Base-by-base conservation (phyloP, 1,139 yeast genomes). In the Kodamaea arcana region DNA sequence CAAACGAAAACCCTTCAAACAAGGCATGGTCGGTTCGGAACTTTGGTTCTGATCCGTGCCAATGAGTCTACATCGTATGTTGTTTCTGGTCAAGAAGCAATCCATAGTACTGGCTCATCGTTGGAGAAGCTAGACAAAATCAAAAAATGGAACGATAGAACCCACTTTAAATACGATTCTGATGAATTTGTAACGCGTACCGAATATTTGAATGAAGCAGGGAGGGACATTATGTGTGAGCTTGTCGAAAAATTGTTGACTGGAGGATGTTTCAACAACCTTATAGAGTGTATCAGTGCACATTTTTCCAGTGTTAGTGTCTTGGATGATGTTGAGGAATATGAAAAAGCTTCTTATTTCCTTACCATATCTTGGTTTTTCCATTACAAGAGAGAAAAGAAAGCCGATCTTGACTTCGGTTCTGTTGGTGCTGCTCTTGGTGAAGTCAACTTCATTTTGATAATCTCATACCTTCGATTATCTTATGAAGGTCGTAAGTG, bases 1-100 rank as follows among this genome's bases (percentile, higher is more conserved):
- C 76, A 76, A 27, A 66, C 72, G 13, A 74, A 70, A 45, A 65
- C 70, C 34, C 65, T 77, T 4, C 76, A 83, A 1, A 75, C 90
- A 0, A 72, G 98, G 35, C 98, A 92, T 52, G 92, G 94, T 3
- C 71, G 95, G 29, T 92, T 92, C 62, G 98, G 98, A 1, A 80
- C 97, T 0, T 65, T 90, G 45, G 58, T 88, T 9, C 81, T 95
- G 1, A 69, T 88, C 21, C 77, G 80, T 41, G 67, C 72, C 11
- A 75, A 74, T 37, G 69, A 72, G 39, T 75, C 72, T 7, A 68
- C 83, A 30, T 62, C 85, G 18, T 77, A 86, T 12, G 77, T 87
- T 0, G 58, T 69, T 8, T 78, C 95, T 1, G 95, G 96, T 4
- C 90, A 85, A 44, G 78, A 77, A 42, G 86, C 82, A 2, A 53